A percentile compares a stretch with the other conserved stretches of the same genome.
These are phyloP conservation scores for Pseudogymnoascus sp. DNA, from an alignment of 2,329 filamentous ascomycete genomes.

Conservation along the genomic window DNA sequence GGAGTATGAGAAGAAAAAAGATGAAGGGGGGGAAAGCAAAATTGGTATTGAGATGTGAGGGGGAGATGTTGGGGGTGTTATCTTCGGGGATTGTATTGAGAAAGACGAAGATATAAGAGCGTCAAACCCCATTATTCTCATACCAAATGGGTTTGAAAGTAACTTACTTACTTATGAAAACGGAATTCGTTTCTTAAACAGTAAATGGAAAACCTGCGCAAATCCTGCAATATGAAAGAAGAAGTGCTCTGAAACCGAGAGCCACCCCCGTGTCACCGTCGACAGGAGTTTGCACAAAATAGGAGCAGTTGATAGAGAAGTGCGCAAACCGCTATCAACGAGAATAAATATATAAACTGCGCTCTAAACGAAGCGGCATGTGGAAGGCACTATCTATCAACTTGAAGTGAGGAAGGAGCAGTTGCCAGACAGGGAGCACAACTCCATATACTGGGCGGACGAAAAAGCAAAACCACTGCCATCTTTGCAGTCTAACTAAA, in stretches of 20 bases:
- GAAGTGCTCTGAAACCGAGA: background rate
- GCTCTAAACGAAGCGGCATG: background rate
- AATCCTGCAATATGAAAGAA: background rate
- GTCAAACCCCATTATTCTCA: background rate
- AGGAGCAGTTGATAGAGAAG: background rate
- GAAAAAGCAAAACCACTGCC: background rate
- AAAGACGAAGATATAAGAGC: background rate
- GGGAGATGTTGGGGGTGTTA: background rate
- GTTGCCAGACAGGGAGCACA: background rate
- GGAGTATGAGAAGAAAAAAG: background rate
- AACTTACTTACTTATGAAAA: background rate
- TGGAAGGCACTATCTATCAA: background rate
- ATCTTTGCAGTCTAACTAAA: background rate
- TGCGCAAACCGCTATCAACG: background rate
- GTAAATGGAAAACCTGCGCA: background rate
- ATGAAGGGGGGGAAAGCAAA: background rate
- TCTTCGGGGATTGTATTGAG: too few species aligned
- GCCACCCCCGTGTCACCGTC: background rate
- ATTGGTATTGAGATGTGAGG: background rate
- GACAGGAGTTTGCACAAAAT: background rate
- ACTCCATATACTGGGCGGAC: background rate
- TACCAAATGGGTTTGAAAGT: background rate
- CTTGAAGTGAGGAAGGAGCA: background rate
- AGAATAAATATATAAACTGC: background rate
- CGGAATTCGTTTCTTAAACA: background rate